Evolutionary conservation across 2,329 filamentous ascomycete genomes (phyloP), one percentile per base, ranked within the genome.

Genomic region (Aspergillus sp.): DNA sequence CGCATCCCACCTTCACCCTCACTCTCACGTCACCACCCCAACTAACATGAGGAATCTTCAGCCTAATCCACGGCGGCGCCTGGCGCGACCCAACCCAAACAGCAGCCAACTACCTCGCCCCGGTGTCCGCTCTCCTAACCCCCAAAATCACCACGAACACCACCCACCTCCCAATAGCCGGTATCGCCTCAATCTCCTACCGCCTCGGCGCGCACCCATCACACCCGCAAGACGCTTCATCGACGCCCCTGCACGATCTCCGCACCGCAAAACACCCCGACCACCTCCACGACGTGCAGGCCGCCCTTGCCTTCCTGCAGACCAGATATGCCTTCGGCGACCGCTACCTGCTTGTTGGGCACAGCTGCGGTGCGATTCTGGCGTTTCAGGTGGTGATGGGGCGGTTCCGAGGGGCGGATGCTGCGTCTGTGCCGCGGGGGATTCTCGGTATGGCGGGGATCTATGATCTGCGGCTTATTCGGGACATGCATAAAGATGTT

Each of bases 1-100:
- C 40, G 56, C 50, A 54, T 33, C 30, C 38, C 38, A 52, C 35
- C 22, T 7, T 22, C 44, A 17, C 40, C 33, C 13, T 13, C 35
- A 44, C 26, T 20, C 22, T 19, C 36, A 24, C 24, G 5, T 22
- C 14, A 26, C 20, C 44, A 14, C 22, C 41, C 22, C 19, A 50
- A 42, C 36, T 50, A 47, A 24, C 24, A n/a, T 17, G 16, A 35
- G 0, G 7, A 2, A 22, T 22, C 22, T 4, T 16, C 48, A 74
- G 72, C 49, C 76, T 73, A 54, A 75, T 79, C 52, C 76, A 79
- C 58, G 76, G 76, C 41, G 76, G 76, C 49, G 77, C 75, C 58
- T 79, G 76, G 72, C 71, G 76, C 41, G 76, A 79, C 54, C 75
- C 76, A 46, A 63, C 59, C 10, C 65, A 74, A 35, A 72, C 69